Evolutionary conservation across 1,284 basidiomycete genomes (phyloP).

Genomic region (Cerrena zonata): DNA sequence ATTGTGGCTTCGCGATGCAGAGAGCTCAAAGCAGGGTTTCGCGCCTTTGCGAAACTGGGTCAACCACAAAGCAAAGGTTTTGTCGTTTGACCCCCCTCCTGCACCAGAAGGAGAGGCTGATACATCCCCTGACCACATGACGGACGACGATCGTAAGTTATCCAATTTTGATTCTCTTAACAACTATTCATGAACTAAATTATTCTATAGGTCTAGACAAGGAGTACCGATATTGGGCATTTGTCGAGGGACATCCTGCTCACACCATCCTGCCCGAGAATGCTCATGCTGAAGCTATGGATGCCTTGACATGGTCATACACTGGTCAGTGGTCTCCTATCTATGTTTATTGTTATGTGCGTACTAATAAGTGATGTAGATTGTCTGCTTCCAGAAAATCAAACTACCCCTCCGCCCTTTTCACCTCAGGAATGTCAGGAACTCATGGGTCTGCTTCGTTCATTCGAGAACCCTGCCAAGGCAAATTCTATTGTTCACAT

Average conservation of each 20-base stretch:
- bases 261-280: constrained; percentile 48
- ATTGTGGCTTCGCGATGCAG: constrained; percentile 45
- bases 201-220: constrained; percentile 49
- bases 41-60: constrained; percentile 54
- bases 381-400: constrained; percentile 55
- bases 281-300: constrained; percentile 59
- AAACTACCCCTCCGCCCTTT: constrained; percentile 55
- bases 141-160: constrained; percentile 50
- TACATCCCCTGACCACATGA: constrained; percentile 18
- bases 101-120: constrained; percentile 17
- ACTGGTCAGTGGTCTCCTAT: constrained; percentile 40
- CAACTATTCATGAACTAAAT: too few relatives aligned
- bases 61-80: constrained; percentile 52
- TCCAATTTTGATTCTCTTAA: constrained; percentile 2
- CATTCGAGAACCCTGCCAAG: constrained; percentile 38
- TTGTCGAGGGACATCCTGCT: constrained; percentile 68
- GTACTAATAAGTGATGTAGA: constrained; percentile 33
- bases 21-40: constrained; percentile 26
- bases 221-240: constrained; percentile 73
- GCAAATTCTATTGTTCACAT: constrained; percentile 49
- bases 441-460: constrained; percentile 53
- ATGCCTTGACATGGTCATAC: constrained; percentile 69
- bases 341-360: neutral
- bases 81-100: constrained; percentile 42
- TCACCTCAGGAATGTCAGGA: constrained; percentile 69